Percentiles rank a stretch among this genome's conserved stretches.
Conservation (phyloP, 2,329 filamentous ascomycete genomes). For the Epichloe sibirici region DNA sequence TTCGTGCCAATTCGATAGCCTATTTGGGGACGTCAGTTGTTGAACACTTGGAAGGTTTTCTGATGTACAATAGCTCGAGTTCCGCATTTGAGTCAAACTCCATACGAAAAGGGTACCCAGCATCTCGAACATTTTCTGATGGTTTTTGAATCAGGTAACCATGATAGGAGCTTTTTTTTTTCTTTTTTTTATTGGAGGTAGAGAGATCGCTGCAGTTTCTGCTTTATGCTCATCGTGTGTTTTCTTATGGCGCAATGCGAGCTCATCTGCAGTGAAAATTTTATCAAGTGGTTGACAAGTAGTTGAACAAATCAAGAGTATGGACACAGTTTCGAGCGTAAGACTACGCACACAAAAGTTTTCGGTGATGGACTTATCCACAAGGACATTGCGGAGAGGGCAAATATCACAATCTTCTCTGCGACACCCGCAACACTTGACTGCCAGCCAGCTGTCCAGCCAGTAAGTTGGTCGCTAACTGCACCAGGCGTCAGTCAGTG, state of each 20-base stretch:
- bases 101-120: neutral
- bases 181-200: neutral
- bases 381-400: too few species aligned
- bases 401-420: too few species aligned
- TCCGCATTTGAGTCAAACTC: neutral
- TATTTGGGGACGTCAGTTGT: neutral
- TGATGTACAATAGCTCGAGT: neutral
- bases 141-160: neutral
- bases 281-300: too few species aligned
- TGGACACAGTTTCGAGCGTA: too few species aligned
- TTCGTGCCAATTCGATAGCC: neutral
- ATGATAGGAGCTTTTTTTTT: neutral
- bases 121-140: neutral
- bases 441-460: neutral
- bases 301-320: too few species aligned
- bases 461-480: neutral
- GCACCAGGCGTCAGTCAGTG: neutral
- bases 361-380: too few species aligned
- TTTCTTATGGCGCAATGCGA: too few species aligned
- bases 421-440: too few species aligned
- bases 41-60: neutral
- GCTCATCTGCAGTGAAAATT: too few species aligned
- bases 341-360: too few species aligned
- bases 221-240: neutral
- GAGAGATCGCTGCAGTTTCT: neutral